Percentiles rank a stretch among this genome's conserved stretches.
These are phyloP conservation scores for Prototheca stagnorum DNA, from an alignment of 163 green algal genomes.

Conservation along the genomic window DNA sequence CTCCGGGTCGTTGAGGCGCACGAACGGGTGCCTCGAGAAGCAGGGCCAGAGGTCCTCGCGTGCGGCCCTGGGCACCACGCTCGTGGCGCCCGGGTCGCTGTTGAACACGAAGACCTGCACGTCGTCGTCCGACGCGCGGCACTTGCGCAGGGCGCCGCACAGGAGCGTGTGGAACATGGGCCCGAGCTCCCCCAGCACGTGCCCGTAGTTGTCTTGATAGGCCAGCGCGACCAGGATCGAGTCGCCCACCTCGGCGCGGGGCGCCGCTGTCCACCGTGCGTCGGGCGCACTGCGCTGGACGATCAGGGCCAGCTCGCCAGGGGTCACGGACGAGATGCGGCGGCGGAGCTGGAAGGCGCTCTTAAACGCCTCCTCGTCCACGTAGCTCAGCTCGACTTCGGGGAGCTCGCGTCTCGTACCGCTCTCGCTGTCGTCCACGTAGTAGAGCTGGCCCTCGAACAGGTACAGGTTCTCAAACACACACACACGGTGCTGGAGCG, in stretches of 20 bases:
- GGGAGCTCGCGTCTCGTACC: background rate
- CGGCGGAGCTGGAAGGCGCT: background rate
- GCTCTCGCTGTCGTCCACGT: background rate
- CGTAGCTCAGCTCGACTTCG: conserved; percentile 4
- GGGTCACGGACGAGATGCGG: background rate
- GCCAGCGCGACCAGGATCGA: conserved; percentile 9
- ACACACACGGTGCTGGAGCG: conserved; percentile 5
- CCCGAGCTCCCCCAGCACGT: conserved; percentile 19
- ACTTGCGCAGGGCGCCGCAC: conserved; percentile 18
- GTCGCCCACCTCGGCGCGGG: conserved; percentile 8
- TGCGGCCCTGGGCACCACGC: conserved; percentile 7
- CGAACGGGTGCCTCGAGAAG: conserved; percentile 11
- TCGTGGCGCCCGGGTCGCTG: conserved; percentile 1
- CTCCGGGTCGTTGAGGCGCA: conserved; percentile 8
- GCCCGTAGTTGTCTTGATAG: conserved; percentile 22
- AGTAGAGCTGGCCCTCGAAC: background rate
- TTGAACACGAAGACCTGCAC: conserved; percentile 15
- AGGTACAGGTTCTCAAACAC: conserved; percentile 1
- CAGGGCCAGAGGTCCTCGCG: conserved; percentile 17
- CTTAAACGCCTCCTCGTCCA: background rate
- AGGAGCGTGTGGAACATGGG: conserved; percentile 16
- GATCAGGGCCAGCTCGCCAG: background rate
- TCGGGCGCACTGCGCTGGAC: background rate
- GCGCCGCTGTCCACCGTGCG: conserved; percentile 1
- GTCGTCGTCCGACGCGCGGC: conserved; percentile 4